Percentiles rank a stretch among this genome's conserved stretches.
phyloP scores from a whole-genome alignment of 2,329 filamentous ascomycete species.

The Microsporum ferrugineum region DNA sequence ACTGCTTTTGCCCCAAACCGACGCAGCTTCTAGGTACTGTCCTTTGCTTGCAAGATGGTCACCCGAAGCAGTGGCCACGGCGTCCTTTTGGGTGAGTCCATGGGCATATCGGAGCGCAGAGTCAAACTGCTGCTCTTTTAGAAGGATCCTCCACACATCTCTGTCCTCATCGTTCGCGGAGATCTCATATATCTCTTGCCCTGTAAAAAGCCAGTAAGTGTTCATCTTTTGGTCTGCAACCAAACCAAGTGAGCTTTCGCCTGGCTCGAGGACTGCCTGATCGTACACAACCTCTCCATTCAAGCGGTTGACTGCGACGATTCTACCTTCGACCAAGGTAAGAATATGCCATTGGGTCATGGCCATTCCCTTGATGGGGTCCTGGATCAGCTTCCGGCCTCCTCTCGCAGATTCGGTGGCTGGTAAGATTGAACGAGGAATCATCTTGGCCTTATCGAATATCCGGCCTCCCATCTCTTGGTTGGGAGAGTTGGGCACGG shows the following conservation, averaged over 20 bases:
- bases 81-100: constrained; percentile 71
- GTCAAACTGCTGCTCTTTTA: constrained; percentile 78
- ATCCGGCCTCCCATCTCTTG: constrained; percentile 61
- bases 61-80: constrained; percentile 80
- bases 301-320: constrained; percentile 77
- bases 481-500: constrained; percentile 51
- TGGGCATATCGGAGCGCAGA: constrained; percentile 75
- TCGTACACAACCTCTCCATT: constrained; percentile 80
- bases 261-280: constrained; percentile 69
- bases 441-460: constrained; percentile 66
- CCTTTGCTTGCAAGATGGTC: constrained; percentile 76
- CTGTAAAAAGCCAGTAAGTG: constrained; percentile 93
- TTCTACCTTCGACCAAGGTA: constrained; percentile 65
- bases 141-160: constrained; percentile 90
- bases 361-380: constrained; percentile 66
- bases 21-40: constrained; percentile 73
- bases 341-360: constrained; percentile 92
- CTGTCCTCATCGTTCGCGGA: constrained; percentile 81
- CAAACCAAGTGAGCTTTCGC: constrained; percentile 69
- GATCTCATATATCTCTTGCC: constrained; percentile 84
- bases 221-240: constrained; percentile 87
- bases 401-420: constrained; percentile 54
- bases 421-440: constrained; percentile 62
- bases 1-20: constrained; percentile 85
- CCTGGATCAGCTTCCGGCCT: constrained; percentile 53